phyloP scores from a whole-genome alignment of 768 basidiomycete genomes.

The Holtermanniella nyarrowii region DNA sequence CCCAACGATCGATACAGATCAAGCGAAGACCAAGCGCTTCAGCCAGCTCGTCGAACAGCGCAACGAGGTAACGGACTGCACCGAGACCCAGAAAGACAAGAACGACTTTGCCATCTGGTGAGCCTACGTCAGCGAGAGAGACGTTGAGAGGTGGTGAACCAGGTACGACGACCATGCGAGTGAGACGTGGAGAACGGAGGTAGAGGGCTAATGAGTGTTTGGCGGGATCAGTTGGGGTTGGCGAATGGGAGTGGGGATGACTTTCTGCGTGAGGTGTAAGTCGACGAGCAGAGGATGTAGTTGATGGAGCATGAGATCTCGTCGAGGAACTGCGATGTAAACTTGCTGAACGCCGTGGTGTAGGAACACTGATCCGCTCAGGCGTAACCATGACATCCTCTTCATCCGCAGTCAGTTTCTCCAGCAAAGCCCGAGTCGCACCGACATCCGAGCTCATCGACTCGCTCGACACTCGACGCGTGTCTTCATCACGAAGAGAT shows the following conservation, averaged over 20 bases:
- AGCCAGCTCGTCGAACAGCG: slow-evolving; percentile 93
- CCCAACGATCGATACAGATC: slow-evolving; percentile 94
- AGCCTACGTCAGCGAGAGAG: slow-evolving; percentile 88
- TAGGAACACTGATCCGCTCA: too few relatives aligned
- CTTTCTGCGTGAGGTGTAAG: slow-evolving; percentile 43
- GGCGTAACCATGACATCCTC: too few relatives aligned
- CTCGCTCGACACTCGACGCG: background rate
- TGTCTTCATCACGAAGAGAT: background rate
- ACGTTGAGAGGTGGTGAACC: slow-evolving; percentile 63
- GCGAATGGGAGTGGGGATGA: slow-evolving; percentile 31
- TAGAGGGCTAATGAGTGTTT: slow-evolving; percentile 70
- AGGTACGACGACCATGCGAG: slow-evolving; percentile 66
- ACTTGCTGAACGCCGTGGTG: too few relatives aligned
- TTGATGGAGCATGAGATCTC: slow-evolving; percentile 24
- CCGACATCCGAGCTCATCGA: background rate
- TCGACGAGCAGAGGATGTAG: slow-evolving; percentile 24
- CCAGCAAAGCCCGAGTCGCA: slow-evolving; percentile 7
- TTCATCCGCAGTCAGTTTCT: slow-evolving; percentile 34
- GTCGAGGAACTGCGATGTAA: slow-evolving; percentile 48
- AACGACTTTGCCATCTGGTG: slow-evolving; percentile 71
- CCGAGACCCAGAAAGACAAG: slow-evolving; percentile 88
- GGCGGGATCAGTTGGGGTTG: slow-evolving; percentile 39
- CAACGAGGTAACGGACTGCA: slow-evolving; percentile 88
- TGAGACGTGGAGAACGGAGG: slow-evolving; percentile 73
- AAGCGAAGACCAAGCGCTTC: slow-evolving; percentile 71